phyloP scores from a whole-genome alignment of 2,329 filamentous ascomycete species.

The Trichoderma gracile region DNA sequence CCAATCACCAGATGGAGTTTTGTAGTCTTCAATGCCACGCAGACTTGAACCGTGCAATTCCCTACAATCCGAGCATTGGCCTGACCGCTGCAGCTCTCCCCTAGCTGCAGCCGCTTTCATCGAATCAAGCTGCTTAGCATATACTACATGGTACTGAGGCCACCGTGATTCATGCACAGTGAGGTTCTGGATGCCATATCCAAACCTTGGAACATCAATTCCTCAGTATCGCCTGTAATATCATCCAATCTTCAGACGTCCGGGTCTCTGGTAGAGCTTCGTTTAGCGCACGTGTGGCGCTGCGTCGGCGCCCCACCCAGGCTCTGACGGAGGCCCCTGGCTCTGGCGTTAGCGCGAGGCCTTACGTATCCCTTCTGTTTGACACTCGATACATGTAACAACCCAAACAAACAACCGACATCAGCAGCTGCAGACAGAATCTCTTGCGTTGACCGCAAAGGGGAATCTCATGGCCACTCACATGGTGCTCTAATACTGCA shows the following conservation, averaged over 20 bases:
- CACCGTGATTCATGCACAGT: too few relatives aligned
- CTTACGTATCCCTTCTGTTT: conserved; percentile 25
- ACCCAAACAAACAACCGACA: conserved; percentile 2
- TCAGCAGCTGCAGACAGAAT: not conserved
- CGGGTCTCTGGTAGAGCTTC: not conserved
- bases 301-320: conserved; percentile 19
- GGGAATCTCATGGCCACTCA: not conserved
- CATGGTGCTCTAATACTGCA: not conserved
- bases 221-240: too few relatives aligned
- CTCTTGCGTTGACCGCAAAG: not conserved
- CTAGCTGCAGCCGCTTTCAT: not conserved
- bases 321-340: conserved; percentile 18
- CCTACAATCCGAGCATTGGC: not conserved
- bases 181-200: too few relatives aligned
- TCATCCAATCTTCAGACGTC: not conserved
- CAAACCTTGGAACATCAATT: not conserved
- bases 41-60: not conserved
- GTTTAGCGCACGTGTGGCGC: conserved; percentile 21
- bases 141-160: too few relatives aligned
- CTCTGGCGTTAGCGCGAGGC: conserved; percentile 13
- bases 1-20: too few relatives aligned
- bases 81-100: not conserved
- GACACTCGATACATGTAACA: not conserved
- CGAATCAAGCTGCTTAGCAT: too few relatives aligned
- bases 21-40: too few relatives aligned